Evolutionary conservation across 129 eudicot species (phyloP).

Genomic region (Flaveria sonorensis): DNA sequence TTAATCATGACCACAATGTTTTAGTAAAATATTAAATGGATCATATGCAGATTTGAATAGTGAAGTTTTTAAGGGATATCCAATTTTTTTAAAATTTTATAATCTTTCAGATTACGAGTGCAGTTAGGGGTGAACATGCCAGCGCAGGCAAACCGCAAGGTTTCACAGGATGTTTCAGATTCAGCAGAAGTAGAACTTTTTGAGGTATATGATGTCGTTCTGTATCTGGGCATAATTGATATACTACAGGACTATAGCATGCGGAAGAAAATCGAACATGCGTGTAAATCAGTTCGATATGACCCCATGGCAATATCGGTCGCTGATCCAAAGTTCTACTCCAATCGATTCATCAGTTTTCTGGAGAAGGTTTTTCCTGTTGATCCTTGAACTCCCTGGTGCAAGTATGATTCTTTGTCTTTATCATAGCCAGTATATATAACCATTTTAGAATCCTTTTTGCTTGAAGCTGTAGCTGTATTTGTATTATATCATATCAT

Average conservation of each 20-base stretch:
- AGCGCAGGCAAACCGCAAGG: conserved; percentile 83
- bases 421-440: conserved; percentile 27
- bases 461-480: conserved; percentile 22
- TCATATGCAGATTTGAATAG: background rate
- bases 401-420: conserved; percentile 18
- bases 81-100: background rate
- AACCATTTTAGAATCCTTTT: conserved; percentile 4
- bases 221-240: conserved; percentile 89
- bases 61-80: background rate
- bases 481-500: conserved; percentile 33
- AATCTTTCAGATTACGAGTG: conserved; percentile 66
- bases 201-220: conserved; percentile 89
- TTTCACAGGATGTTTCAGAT: conserved; percentile 46
- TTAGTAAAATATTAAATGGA: background rate
- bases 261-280: conserved; percentile 83
- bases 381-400: conserved; percentile 36
- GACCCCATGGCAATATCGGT: conserved; percentile 83
- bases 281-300: conserved; percentile 59
- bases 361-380: conserved; percentile 67
- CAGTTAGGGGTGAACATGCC: conserved; percentile 99
- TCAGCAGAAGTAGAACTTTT: conserved; percentile 81
- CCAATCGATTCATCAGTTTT: conserved; percentile 72
- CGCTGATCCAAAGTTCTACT: conserved; percentile 67
- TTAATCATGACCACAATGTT: background rate
- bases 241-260: conserved; percentile 85